phyloP scores from a whole-genome alignment of 108 stramenopile species.

The Cyclotella distinguenda region DNA sequence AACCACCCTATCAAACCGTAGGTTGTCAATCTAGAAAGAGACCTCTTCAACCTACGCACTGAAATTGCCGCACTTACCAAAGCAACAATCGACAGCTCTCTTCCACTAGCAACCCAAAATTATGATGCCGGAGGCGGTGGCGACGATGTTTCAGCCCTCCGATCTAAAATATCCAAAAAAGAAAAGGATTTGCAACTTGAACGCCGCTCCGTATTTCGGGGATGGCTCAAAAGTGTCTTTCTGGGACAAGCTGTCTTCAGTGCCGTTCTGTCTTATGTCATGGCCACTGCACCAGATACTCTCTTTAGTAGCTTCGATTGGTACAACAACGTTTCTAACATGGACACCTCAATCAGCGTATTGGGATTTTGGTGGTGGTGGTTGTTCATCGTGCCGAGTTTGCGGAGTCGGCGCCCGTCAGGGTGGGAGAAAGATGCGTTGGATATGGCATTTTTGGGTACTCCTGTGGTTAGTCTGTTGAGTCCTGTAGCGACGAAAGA shows the following conservation, averaged over 20 bases:
- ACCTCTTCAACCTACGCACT: conserved; percentile 71
- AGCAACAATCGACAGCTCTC: conserved; percentile 17
- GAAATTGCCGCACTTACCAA: conserved; percentile 58
- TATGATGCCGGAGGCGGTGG: conserved; percentile 74
- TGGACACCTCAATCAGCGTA: conserved; percentile 87
- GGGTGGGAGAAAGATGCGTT: conserved; percentile 92
- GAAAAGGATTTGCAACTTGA: conserved; percentile 78
- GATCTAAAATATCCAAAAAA: conserved; percentile 82
- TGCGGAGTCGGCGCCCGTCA: conserved; percentile 83
- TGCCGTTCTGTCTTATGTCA: conserved; percentile 77
- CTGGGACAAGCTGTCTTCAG: conserved; percentile 88
- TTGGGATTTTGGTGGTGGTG: conserved; percentile 98
- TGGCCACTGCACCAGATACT: conserved; percentile 77
- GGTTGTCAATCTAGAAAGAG: conserved; percentile 89
- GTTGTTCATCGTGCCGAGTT: conserved; percentile 94
- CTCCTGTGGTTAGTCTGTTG: conserved; percentile 80
- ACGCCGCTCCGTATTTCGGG: conserved; percentile 90
- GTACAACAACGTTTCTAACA: conserved; percentile 61
- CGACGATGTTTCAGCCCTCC: conserved; percentile 62
- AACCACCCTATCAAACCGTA: not conserved
- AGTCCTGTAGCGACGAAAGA: conserved; percentile 92
- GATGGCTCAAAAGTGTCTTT: conserved; percentile 95
- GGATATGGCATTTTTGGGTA: conserved; percentile 93
- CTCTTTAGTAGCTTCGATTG: conserved; percentile 76
- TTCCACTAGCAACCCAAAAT: conserved; percentile 43